Conservation (phyloP, 2,329 filamentous ascomycete species). For the Ceratocystis colombiana region DNA sequence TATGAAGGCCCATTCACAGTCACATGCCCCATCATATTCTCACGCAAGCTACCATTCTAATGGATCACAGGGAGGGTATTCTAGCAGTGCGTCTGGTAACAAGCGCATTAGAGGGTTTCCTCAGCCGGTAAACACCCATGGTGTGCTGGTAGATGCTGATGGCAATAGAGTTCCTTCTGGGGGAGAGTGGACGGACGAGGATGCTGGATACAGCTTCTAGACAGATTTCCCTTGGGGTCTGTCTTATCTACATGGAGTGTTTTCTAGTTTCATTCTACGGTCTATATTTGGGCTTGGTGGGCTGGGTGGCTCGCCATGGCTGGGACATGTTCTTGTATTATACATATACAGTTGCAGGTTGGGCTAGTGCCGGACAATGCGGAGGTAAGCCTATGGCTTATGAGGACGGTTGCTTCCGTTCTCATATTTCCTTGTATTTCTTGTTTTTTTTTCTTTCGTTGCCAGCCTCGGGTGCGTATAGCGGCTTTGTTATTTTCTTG, state of each 20-base stretch:
- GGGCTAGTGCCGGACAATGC: neutral
- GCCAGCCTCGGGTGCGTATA: neutral
- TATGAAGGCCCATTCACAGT: conserved; percentile 28
- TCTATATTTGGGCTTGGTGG: neutral
- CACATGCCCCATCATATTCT: conserved; percentile 19
- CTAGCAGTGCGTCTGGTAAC: neutral
- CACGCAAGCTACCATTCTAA: conserved; percentile 18
- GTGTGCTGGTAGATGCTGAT: conserved; percentile 45
- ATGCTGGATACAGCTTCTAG: conserved; percentile 39
- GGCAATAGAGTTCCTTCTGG: conserved; percentile 54
- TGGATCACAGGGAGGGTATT: conserved; percentile 13
- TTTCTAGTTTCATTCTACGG: neutral
- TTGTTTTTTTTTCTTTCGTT: conserved; percentile 2
- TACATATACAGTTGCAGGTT: neutral
- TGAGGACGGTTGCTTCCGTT: neutral
- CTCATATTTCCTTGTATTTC: neutral
- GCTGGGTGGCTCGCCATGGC: neutral
- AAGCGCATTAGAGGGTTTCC: conserved; percentile 30
- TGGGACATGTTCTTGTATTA: neutral
- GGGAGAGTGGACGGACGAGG: conserved; percentile 59
- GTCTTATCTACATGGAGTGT: neutral
- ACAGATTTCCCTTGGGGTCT: neutral
- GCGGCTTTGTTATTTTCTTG: conserved; percentile 6
- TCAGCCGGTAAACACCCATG: conserved; percentile 40
- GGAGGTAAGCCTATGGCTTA: neutral